Evolutionary conservation across 139 green algal species (phyloP).

Genomic region (Mesotaenium endlicherianum): DNA sequence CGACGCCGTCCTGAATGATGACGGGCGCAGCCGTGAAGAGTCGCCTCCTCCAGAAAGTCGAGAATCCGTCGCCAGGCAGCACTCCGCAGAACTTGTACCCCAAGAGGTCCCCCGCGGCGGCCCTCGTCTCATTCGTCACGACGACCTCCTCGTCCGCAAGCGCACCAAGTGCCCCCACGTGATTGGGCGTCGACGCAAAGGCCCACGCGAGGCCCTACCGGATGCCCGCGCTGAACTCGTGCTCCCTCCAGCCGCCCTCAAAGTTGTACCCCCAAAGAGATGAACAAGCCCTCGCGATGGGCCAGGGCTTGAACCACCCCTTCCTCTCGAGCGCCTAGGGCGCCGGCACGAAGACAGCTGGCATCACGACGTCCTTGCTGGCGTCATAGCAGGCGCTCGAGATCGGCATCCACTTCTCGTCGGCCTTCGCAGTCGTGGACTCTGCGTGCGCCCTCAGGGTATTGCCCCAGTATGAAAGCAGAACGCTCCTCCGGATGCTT

Average conservation of each 20-base stretch:
- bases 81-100: conserved; percentile 29
- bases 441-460: not conserved
- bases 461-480: conserved; percentile 29
- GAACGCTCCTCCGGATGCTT: not conserved
- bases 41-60: conserved; percentile 23
- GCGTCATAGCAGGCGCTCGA: not conserved
- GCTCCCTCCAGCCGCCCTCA: not conserved
- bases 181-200: conserved; percentile 14
- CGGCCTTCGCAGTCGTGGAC: conserved; percentile 20
- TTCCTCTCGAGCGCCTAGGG: too few relatives aligned
- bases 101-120: not conserved
- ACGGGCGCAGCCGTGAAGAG: conserved; percentile 30
- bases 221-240: conserved; percentile 30
- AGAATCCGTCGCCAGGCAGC: conserved; percentile 31
- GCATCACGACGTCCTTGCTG: conserved; percentile 27
- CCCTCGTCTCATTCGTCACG: not conserved
- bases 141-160: not conserved
- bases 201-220: not conserved
- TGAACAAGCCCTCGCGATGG: not conserved
- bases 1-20: conserved; percentile 42
- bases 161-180: not conserved
- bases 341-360: too few relatives aligned
- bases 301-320: too few relatives aligned
- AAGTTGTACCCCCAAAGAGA: not conserved
- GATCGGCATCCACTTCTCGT: conserved; percentile 21